phyloP scores from a whole-genome alignment of 345 rosid genomes.

The Citrus trifoliata region DNA sequence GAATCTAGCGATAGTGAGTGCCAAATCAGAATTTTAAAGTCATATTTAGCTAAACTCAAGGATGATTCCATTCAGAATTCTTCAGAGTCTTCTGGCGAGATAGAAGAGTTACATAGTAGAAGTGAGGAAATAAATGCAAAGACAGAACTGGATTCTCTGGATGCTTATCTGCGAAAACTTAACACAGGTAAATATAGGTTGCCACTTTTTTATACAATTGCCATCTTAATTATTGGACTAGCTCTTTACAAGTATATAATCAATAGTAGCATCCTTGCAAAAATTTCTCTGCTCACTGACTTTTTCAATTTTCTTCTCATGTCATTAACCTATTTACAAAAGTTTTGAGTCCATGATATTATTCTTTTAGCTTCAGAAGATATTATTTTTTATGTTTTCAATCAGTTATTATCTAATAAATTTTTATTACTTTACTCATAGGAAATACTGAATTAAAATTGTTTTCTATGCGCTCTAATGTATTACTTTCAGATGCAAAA shows the following conservation, averaged over 20 bases:
- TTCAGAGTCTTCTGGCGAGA: slow-evolving; percentile 19
- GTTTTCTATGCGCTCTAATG: not conserved
- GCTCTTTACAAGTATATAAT: not conserved
- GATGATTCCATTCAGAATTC: slow-evolving; percentile 10
- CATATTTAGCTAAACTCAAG: slow-evolving; percentile 62
- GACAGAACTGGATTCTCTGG: slow-evolving; percentile 39
- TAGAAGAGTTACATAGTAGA: slow-evolving; percentile 1
- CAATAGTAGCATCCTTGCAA: not conserved
- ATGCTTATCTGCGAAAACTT: slow-evolving; percentile 57
- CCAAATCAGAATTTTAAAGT: slow-evolving; percentile 54
- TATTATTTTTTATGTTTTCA: not conserved
- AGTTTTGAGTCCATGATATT: not conserved
- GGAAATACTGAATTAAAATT: not conserved
- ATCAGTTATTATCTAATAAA: not conserved
- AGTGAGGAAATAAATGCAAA: slow-evolving; percentile 21
- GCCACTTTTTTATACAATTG: not conserved
- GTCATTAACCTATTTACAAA: not conserved
- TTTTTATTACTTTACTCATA: not conserved
- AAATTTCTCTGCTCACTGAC: not conserved
- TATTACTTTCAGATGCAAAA: slow-evolving; percentile 29
- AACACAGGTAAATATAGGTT: slow-evolving; percentile 28
- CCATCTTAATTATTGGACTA: not conserved
- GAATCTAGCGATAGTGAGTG: slow-evolving; percentile 24
- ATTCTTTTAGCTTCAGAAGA: not conserved
- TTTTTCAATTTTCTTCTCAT: not conserved